Conservation (phyloP, 2,329 filamentous ascomycete genomes). For the Elsinoe ampelina region DNA sequence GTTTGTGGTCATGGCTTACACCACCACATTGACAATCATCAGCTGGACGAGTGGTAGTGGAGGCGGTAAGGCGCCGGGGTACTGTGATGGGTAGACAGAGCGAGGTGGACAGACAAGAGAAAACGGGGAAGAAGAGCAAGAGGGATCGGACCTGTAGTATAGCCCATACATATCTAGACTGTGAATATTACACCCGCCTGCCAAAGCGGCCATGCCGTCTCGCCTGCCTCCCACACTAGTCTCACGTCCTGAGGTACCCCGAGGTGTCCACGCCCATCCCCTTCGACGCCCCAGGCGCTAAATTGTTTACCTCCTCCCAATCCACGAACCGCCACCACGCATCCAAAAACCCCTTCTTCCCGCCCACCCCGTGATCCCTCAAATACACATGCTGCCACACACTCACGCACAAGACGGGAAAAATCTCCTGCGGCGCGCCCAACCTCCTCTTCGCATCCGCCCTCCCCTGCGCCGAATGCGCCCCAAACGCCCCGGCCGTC, state of each 20-base stretch:
- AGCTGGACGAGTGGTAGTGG: constrained; percentile 64
- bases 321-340: constrained; percentile 83
- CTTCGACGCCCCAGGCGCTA: constrained; percentile 12
- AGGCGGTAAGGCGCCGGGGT: constrained; percentile 46
- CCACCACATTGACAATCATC: constrained; percentile 73
- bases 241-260: not conserved
- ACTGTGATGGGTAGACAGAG: constrained; percentile 44
- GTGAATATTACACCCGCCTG: constrained; percentile 4
- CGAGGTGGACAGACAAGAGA: not conserved
- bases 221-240: not conserved
- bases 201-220: not conserved
- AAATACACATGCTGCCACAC: constrained; percentile 96
- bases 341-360: constrained; percentile 67
- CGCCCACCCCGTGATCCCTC: constrained; percentile 65
- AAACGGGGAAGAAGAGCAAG: not conserved
- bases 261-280: not conserved
- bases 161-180: constrained; percentile 4
- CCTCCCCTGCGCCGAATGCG: constrained; percentile 21
- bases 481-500: constrained; percentile 33
- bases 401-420: constrained; percentile 80
- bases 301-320: constrained; percentile 59
- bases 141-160: not conserved
- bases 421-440: constrained; percentile 54
- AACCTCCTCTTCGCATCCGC: constrained; percentile 42
- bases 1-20: constrained; percentile 80